phyloP scores from a whole-genome alignment of 2,329 filamentous ascomycete genomes.

The Fusarium longipes region DNA sequence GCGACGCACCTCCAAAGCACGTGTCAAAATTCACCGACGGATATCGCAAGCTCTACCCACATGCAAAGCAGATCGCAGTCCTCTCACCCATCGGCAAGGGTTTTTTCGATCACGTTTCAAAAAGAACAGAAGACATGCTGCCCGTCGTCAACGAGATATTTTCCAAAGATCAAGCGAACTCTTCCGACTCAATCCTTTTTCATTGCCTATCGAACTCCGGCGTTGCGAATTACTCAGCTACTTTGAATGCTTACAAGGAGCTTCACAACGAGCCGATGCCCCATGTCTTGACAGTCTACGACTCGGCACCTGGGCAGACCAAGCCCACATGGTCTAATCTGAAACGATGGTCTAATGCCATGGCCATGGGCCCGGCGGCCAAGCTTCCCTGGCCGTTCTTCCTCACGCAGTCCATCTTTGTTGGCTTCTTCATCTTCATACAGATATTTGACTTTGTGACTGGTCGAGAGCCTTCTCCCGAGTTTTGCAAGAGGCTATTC shows the following conservation, averaged over 20 bases:
- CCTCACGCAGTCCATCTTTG: not conserved
- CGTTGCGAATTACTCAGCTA: not conserved
- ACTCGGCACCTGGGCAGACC: not conserved
- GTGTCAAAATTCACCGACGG: slow-evolving; percentile 1
- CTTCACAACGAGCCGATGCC: not conserved
- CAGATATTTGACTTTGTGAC: not conserved
- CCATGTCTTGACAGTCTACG: not conserved
- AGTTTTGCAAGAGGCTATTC: slow-evolving; percentile 6
- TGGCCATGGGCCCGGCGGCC: not conserved
- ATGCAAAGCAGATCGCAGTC: not conserved
- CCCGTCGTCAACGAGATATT: slow-evolving; percentile 1
- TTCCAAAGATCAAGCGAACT: fast-evolving
- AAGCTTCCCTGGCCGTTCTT: slow-evolving; percentile 2
- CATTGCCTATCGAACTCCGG: slow-evolving; percentile 13
- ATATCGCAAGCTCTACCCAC: not conserved
- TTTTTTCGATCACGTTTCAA: not conserved
- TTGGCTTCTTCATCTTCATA: not conserved
- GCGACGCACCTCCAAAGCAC: slow-evolving; percentile 7
- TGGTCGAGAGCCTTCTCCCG: not conserved
- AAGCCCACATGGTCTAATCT: not conserved
- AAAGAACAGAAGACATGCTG: slow-evolving; percentile 6
- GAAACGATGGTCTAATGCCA: slow-evolving; percentile 10
- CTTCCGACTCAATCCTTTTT: not conserved
- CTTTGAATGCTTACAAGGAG: slow-evolving; percentile 10
- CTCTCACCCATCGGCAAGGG: not conserved